phyloP scores from a whole-genome alignment of 805 yeast genomes.

The Starmera caribaea region DNA sequence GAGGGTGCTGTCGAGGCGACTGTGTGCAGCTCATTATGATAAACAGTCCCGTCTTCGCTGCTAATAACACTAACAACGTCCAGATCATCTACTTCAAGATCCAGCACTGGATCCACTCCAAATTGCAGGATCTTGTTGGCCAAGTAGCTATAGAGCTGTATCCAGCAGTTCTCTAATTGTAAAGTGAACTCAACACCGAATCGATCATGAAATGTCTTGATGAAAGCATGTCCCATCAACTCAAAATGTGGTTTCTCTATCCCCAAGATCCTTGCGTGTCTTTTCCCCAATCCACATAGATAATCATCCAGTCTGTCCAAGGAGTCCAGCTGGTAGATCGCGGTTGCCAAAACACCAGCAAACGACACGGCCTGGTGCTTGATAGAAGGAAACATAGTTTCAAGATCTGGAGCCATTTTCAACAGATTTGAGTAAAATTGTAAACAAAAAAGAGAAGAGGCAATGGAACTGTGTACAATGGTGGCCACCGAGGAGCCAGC shows the following conservation, averaged over 20 bases:
- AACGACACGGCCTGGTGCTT: constrained; percentile 73
- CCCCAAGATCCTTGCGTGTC: constrained; percentile 68
- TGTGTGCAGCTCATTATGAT: constrained; percentile 1
- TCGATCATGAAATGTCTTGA: constrained; percentile 59
- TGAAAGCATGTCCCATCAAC: constrained; percentile 63
- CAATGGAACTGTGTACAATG: constrained; percentile 23
- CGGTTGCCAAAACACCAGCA: constrained; percentile 67
- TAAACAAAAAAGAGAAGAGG: constrained; percentile 57
- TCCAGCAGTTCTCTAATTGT: constrained; percentile 63
- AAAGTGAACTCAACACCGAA: constrained; percentile 42
- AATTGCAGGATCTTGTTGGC: constrained; percentile 55
- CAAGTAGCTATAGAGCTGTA: constrained; percentile 55
- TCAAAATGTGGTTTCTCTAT: constrained; percentile 61
- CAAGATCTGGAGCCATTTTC: constrained; percentile 49
- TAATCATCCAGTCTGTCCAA: constrained; percentile 48
- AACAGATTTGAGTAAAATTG: constrained; percentile 69
- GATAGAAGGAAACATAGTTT: constrained; percentile 60
- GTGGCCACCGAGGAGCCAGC: constrained; percentile 2
- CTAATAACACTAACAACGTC: constrained; percentile 4
- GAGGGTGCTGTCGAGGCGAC: not conserved
- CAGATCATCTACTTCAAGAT: constrained; percentile 16
- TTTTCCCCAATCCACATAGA: constrained; percentile 54
- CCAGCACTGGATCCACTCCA: constrained; percentile 31
- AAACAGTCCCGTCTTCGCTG: not conserved
- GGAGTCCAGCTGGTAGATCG: constrained; percentile 56